Evolutionary conservation across 352 stramenopile species (phyloP), one percentile per base, ranked within the genome.

Genomic region (Pythium myriotylum): DNA sequence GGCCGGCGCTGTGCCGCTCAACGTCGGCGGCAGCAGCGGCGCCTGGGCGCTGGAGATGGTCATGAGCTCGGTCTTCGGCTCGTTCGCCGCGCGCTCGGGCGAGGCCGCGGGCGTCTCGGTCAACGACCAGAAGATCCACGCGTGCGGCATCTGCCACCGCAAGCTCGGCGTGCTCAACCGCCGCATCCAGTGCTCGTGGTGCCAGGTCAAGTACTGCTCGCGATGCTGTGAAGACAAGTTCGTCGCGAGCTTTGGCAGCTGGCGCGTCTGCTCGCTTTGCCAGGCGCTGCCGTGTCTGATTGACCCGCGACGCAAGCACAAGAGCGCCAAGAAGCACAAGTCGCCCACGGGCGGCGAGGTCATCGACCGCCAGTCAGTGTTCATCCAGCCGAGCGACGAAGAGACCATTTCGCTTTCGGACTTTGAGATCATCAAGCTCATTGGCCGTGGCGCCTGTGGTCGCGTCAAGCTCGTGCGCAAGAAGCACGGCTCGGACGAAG

Each of bases 341-440:
- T 86, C 74, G 57, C 81, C 81, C 0, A 84, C 68, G 4, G 68
- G 57, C 12, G 71, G 63, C 17, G 61, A 66, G n/a, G 32, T 53
- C 0, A 65, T 75, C 19, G 82, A 92, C 40, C 81, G 84, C 4
- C 72, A 70, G 45, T 91, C 80, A 26, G 77, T 94, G 29, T 94
- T 94, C 45, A 93, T 92, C 62, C 81, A 86, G 42, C 80, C 86
- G 3, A 71, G 64, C 26, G 73, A 55, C 2, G 79, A 86, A 53
- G 83, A 88, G 24, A 72, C 70, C 0, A 79, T 94, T 50, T 85
- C 73, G 53, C 76, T 98, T 29, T 74, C 74, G 35, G 89, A 96
- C 62, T 99, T 99, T 81, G 95, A 98, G 70, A 98, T 99, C 66
- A 92, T 99, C 55, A 98, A 98, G 67, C 88, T 99, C 27, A 97